Evolutionary conservation across 495 filamentous ascomycete species (phyloP), one percentile per base, ranked within the genome.

Genomic region (Podospora didyma): DNA sequence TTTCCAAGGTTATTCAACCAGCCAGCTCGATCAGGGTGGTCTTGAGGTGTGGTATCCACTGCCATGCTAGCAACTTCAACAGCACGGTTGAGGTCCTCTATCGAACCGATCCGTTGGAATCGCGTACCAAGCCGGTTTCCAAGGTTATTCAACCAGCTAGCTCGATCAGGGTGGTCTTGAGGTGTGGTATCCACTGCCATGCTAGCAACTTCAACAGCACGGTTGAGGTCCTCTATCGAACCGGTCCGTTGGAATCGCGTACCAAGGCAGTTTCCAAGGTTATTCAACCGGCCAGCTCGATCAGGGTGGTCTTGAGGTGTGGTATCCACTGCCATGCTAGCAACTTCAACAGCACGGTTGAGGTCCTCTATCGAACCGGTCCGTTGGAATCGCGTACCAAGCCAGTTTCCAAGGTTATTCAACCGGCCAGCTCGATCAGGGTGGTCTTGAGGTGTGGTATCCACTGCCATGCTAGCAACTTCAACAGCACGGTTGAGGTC

Each of bases 71-170:
- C n/a, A n/a, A n/a, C n/a, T n/a, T n/a, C n/a, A n/a, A n/a, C n/a
- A n/a, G n/a, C n/a, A n/a, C n/a, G 21, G 14, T 60, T 41, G 9
- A 56, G 35, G 44, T 60, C 58, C 22, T 60, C 46, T 22, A 26
- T 22, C 19, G 51, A 60, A 7, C 39, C 46, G 19, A 45, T 60
- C 24, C 19, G 20, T 4, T 49, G 11, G 47, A n/a, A 54, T 54
- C 54, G 31, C 17, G 7, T 57, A 10, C 16, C 47, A 37, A 58
- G 47, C 26, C 5, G 46, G 23, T 0, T 41, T 58, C 55, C 55
- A 52, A 46, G 55, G 39, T 24, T 52, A 19, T 50, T 50, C n/a
- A 58, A 58, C 2, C 22, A 23, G 41, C 24, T 22, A 21, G 26
- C 54, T 46, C 54, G 46, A 42, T 52, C 46, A 26, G 37, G 34